A percentile compares a stretch with the other conserved stretches of the same genome.
Evolutionary conservation across 345 rosid species (phyloP).

Genomic region (Sapria himalayana): DNA sequence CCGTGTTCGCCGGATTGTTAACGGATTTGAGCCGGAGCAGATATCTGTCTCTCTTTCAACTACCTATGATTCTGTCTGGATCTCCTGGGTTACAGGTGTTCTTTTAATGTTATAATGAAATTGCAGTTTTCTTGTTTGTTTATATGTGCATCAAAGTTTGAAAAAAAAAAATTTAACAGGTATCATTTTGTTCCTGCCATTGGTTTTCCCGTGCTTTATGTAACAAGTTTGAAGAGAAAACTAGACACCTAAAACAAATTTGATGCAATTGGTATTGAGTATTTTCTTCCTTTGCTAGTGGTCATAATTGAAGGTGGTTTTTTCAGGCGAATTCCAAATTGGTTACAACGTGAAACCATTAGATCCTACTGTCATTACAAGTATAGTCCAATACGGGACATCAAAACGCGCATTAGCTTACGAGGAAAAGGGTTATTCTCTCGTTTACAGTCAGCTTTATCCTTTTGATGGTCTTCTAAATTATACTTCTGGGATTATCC

Average conservation of each 20-base stretch:
- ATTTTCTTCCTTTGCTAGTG: not conserved
- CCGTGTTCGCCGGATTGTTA: conserved; percentile 19
- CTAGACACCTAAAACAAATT: no score
- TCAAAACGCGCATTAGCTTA: conserved; percentile 9
- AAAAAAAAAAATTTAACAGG: no score
- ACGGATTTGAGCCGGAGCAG: conserved; percentile 44
- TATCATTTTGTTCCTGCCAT: no score
- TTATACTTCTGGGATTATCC: conserved; percentile 77
- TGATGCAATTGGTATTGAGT: no score
- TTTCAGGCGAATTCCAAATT: conserved; percentile 37
- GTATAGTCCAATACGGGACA: conserved; percentile 40
- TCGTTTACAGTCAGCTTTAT: conserved; percentile 44
- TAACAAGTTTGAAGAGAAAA: no score
- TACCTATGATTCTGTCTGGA: conserved; percentile 40
- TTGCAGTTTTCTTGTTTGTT: no score
- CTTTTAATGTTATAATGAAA: no score
- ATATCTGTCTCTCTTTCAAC: conserved; percentile 61
- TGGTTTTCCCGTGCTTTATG: no score
- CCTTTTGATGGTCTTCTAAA: conserved; percentile 32
- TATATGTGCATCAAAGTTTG: no score
- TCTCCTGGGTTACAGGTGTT: conserved; percentile 88
- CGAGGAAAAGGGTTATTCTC: conserved; percentile 32
- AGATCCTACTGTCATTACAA: conserved; percentile 29
- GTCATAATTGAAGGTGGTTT: not conserved
- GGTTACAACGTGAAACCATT: conserved; percentile 26